Base-by-base conservation (phyloP, 768 basidiomycete species). In the Podaxis carcinomalis region DNA sequence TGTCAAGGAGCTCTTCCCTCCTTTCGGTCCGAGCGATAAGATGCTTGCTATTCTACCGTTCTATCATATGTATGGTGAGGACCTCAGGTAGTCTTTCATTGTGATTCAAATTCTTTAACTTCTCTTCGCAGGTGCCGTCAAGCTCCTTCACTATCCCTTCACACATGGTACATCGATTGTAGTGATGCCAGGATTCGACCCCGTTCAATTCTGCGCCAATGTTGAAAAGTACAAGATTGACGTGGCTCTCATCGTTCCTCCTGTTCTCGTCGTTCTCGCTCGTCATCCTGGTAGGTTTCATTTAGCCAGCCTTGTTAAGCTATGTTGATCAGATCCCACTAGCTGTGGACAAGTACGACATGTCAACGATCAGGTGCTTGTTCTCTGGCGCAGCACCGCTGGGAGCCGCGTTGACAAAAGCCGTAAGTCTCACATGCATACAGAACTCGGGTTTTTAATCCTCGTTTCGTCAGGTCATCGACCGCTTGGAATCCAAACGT, bases 331-430 rank as follows among this genome's bases (percentile, higher is more conserved):
- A 37, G 51, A 4, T 32, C 19, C 35, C 50, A 54, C 3, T 56
- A 88, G 89, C 81, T 10, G 80, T 91, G 4, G 80, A 83, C 60
- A 73, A 87, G 67, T 88, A 89, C 69, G 80, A 94, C 67, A 66
- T 95, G 50, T 80, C 81, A 0, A 81, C 84, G 1, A 68, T 95
- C 13, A 68, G 76, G 21, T 66, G 80, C 2, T 65, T 94, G 36
- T 78, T 85, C 63, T 90, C 85, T 3, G 93, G 91, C 2, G 94
- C 93, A 0, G 94, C 94, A 1, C 93, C 94, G 0, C 73, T 95
- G 1, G 87, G 89, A 0, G 78, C 81, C 1, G 81, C 83, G 2
- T 76, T 95, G 16, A 82, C 83, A 2, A 73, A 77, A 23, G 74
- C 83, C 23, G 82, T 86, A 14, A 66, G 71, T 47, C 47, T 6